Evolutionary conservation across 2,329 filamentous ascomycete species (phyloP), one percentile per base, ranked within the genome.

Genomic region (Escovopsis sp.): DNA sequence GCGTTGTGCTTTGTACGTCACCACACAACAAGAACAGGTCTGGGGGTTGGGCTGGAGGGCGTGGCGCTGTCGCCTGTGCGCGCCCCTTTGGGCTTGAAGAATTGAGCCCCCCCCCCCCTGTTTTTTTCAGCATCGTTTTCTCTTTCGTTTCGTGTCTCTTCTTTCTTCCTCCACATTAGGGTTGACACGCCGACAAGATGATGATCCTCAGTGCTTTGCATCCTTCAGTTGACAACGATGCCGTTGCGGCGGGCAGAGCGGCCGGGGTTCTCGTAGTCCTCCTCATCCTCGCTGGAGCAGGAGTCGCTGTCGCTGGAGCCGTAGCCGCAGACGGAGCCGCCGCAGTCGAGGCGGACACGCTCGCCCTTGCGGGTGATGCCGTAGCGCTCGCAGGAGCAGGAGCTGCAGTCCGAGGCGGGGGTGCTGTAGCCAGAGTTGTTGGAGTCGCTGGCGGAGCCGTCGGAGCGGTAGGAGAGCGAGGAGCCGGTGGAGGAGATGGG

Each of bases 341-440:
- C 87, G 58, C 89, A 96, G 75, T 95, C 88, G 62, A 95, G 79
- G 75, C 89, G 91, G 74, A 96, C 83, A 56, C 88, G 81, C 63
- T 93, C 83, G 58, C 88, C 87, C 62, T 81, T 80, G 66, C 87
- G 84, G 50, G 88, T 95, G 70, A 96, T 94, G 54, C 88, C 89
- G 70, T 91, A 95, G 67, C 88, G 84, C 64, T 95, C 86, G 68
- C 89, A 96, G 50, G 81, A 87, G 77, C 91, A 96, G 60, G 73
- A 74, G 56, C 74, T 80, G 65, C 77, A 79, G 56, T 82, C 83
- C 40, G 82, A 86, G 63, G 72, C 72, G 48, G 82, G 82, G 47
- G 79, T 84, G 70, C 84, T 86, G 62, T 85, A 88, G 53, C 80
- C 82, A 42, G 81, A 80, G 51, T 82, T 71, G 46, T 77, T 81